Percentiles rank a stretch among this genome's conserved stretches.
Evolutionary conservation across 495 filamentous ascomycete genomes (phyloP).

Genomic region (Lasiosphaeriaceae sp.): DNA sequence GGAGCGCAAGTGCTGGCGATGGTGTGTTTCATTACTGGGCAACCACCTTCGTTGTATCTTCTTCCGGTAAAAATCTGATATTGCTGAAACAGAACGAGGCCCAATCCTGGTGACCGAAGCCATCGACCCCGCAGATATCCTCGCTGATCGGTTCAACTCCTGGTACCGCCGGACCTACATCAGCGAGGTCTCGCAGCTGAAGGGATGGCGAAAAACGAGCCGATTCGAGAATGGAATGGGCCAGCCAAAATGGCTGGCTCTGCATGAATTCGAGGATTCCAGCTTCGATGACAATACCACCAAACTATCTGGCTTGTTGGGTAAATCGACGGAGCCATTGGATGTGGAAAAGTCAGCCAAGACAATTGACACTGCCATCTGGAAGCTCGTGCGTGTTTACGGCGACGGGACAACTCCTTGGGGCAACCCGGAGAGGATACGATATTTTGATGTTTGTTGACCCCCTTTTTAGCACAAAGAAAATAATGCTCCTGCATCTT

Average conservation of each 20-base stretch:
- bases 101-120: slow-evolving; percentile 14
- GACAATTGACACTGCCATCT: neutral
- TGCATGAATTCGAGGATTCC: slow-evolving; percentile 17
- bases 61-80: too few relatives aligned
- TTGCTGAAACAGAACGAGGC: slow-evolving; percentile 4
- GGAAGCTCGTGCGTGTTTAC: slow-evolving; percentile 14
- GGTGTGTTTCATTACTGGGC: neutral
- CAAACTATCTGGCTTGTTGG: slow-evolving; percentile 5
- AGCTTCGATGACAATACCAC: slow-evolving; percentile 3
- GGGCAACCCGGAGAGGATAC: slow-evolving; percentile 9
- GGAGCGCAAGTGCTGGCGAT: slow-evolving; percentile 5
- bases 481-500: too few relatives aligned
- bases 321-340: slow-evolving; percentile 1
- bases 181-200: slow-evolving; percentile 11
- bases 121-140: slow-evolving; percentile 10
- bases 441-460: neutral
- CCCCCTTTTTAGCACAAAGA: too few relatives aligned
- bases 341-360: neutral
- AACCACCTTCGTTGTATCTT: too few relatives aligned
- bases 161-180: slow-evolving; percentile 18
- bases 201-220: slow-evolving; percentile 15
- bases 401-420: slow-evolving; percentile 10
- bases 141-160: slow-evolving; percentile 5
- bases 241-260: slow-evolving; percentile 9
- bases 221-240: slow-evolving; percentile 14